phyloP scores from a whole-genome alignment of 495 filamentous ascomycete species.

The Annulohypoxylon maeteangense region DNA sequence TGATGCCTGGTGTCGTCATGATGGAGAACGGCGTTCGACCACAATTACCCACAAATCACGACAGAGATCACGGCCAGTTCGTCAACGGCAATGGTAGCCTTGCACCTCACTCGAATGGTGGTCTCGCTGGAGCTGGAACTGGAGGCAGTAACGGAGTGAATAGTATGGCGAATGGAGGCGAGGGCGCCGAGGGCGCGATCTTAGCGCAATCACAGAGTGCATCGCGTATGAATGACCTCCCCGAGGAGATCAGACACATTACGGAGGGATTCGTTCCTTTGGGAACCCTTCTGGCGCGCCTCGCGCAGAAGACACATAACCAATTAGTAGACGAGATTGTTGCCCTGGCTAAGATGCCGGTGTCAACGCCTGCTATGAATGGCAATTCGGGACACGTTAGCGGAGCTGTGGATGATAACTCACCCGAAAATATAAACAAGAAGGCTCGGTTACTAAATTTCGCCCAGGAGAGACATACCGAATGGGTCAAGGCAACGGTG shows the following conservation, averaged over 20 bases:
- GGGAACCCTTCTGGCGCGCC: conserved; percentile 73
- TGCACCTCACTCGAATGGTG: conserved; percentile 37
- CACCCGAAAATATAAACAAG: conserved; percentile 76
- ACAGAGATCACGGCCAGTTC: conserved; percentile 58
- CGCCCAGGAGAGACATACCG: conserved; percentile 63
- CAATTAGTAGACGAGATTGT: conserved; percentile 76
- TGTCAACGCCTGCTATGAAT: conserved; percentile 58
- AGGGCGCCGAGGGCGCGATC: conserved; percentile 33
- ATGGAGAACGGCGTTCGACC: conserved; percentile 64
- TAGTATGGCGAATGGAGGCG: conserved; percentile 45
- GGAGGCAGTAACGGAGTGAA: conserved; percentile 23
- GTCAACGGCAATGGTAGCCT: conserved; percentile 47
- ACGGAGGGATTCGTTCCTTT: conserved; percentile 78
- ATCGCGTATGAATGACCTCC: conserved; percentile 62
- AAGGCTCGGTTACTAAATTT: conserved; percentile 81
- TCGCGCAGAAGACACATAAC: conserved; percentile 84
- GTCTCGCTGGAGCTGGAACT: conserved; percentile 15
- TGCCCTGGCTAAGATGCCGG: conserved; percentile 72
- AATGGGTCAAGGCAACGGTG: conserved; percentile 90
- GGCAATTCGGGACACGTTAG: conserved; percentile 57
- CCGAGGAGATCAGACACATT: conserved; percentile 83
- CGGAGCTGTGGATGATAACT: conserved; percentile 62
- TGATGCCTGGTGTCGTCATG: conserved; percentile 57
- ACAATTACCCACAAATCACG: conserved; percentile 60
- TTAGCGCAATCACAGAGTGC: conserved; percentile 23